Percentiles rank a stretch among this genome's conserved stretches.
These are phyloP conservation scores for Heterobasidion irregulare DNA, from an alignment of 1,284 basidiomycete species.

Conservation along the genomic window DNA sequence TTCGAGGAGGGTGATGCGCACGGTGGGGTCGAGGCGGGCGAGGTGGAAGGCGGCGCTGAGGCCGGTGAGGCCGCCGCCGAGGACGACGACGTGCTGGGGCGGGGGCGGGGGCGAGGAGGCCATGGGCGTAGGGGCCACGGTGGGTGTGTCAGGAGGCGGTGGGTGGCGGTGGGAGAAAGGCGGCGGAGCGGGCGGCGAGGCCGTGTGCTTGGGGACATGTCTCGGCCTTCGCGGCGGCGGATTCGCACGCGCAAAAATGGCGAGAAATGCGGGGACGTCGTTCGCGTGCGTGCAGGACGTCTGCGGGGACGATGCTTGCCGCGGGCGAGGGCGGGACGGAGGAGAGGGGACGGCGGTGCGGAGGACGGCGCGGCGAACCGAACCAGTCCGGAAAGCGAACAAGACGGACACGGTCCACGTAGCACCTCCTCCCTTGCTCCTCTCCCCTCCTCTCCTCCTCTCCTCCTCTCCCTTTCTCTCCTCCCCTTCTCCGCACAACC, in stretches of 20 bases:
- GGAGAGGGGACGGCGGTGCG: too few relatives aligned
- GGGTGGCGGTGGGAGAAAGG: neutral
- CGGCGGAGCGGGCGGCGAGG: neutral
- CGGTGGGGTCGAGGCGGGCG: constrained; percentile 51
- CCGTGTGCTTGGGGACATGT: neutral
- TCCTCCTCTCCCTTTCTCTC: neutral
- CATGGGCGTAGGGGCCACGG: neutral
- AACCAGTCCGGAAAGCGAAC: neutral
- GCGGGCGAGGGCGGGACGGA: too few relatives aligned
- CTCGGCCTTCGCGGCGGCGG: too few relatives aligned
- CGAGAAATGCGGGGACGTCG: too few relatives aligned
- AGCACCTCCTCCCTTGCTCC: too few relatives aligned
- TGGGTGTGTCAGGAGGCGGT: neutral
- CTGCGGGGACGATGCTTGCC: too few relatives aligned
- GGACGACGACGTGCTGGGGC: constrained; percentile 46
- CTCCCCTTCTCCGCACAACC: neutral
- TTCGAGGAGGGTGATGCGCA: constrained; percentile 66
- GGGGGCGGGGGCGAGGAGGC: too few relatives aligned
- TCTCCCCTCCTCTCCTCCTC: too few relatives aligned
- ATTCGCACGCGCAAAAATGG: too few relatives aligned
- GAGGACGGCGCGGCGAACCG: neutral
- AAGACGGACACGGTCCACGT: too few relatives aligned
- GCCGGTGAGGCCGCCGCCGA: constrained; percentile 81
- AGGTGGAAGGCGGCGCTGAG: constrained; percentile 78
- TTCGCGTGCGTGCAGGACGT: too few relatives aligned